Evolutionary conservation across 306 rosid genomes (phyloP), one percentile per base, ranked within the genome.

Genomic region (Cicer arietinum): DNA sequence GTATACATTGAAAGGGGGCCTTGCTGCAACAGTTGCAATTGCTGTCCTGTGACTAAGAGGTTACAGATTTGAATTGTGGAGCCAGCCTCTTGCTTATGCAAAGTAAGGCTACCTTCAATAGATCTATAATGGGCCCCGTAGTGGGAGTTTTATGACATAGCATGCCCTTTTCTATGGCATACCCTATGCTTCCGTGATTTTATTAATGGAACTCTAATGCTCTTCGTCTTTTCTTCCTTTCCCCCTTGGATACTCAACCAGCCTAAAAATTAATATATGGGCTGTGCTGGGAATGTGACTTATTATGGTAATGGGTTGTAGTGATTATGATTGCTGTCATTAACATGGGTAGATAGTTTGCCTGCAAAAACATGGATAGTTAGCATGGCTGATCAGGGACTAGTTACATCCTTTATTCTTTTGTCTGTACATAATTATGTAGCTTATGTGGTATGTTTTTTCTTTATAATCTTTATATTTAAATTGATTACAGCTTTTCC

Each of bases 321-420:
- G 61, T 73, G 73, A 74, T 67, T 73, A 42, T 54, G 79, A 72
- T 62, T 42, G 61, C 59, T 52, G 39, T 7, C 37, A 67, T 54
- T 63, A 17, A 53, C 78, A 39, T 65, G 44, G 74, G 37, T 44
- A 41, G 17, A 42, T 44, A 78, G 68, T 30, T 30, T 30, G 37
- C 37, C 37, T 30, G 3, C 35, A 30, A 30, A 4, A 30, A 53
- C 75, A 39, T 65, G 44, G 70, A 43, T 44, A 41, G 30, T 48
- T 44, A 78, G 68, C 80, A 54, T 58, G 8, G 22, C 35, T 63
- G 35, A 57, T 47, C 52, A 18, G 18, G 69, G 42, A 11, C 77
- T 67, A 67, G 56, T 45, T 67, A 43, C 66, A 14, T 39, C 59
- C 58, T n/a, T 64, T 45, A 35, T 46, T 64, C 66, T 62, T 58